Evolutionary conservation across 2,329 filamentous ascomycete species (phyloP), one percentile per base, ranked within the genome.

Genomic region (Diaporthe humulicola): DNA sequence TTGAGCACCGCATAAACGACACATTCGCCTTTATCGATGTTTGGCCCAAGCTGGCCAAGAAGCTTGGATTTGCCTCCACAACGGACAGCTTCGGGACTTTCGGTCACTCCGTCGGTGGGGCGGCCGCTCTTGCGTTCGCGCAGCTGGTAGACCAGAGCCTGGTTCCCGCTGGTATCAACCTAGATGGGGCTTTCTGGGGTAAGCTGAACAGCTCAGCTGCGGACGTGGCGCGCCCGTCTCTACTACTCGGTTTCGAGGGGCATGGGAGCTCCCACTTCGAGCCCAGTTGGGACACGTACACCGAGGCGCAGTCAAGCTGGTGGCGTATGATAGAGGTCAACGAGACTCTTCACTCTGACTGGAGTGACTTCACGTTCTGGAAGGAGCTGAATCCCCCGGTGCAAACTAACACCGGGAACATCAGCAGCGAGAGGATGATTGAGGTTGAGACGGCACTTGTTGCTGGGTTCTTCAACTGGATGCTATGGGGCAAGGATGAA

Each of bases 321-420:
- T 74, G 74, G 73, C 67, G 79, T 33, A 38, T 64, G 28, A 25
- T 80, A 6, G 71, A 73, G 36, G 50, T 80, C 6, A 77, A 75
- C 14, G 79, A 76, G 1, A 73, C 77, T n/a, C 67, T 60, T 33
- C 78, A 81, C 33, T 71, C 54, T 6, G 78, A 80, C 48, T 80
- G 80, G 69, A 78, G 76, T 66, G 79, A 80, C 52, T 60, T 75
- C 22, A 76, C 77, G 1, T 79, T 79, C 54, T 81, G 77, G 78
- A 79, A 77, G 57, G 56, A 64, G 19, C 22, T 75, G 22, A 28
- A 73, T 2, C 36, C 40, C 6, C 40, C 54, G 1, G 30, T 58
- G 2, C 5, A 22, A 0, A 56, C 74, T 7, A 57, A 28, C 2
- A 61, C 60, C 8, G 74, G 64, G 6, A 45, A 48, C 10, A 70